Base-by-base conservation (phyloP, 2,329 filamentous ascomycete species). In the Penicillium sp. region DNA sequence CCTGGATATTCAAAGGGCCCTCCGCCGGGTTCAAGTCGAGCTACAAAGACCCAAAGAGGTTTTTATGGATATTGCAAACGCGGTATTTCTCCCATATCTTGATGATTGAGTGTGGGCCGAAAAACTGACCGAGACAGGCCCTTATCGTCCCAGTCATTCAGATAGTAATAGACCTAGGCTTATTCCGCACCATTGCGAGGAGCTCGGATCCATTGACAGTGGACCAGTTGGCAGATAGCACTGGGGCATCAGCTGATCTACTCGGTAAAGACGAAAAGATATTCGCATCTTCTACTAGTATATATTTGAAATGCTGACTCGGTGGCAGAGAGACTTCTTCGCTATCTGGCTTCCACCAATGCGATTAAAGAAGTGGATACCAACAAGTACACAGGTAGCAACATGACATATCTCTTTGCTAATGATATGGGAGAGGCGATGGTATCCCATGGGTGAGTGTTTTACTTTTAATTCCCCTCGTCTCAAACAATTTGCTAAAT, bases 301-400 rank as follows among this genome's bases (percentile, higher is more conserved):
- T 32, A 3, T 13, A 20, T 12, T 27, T 23, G 3, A 3, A 24
- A 39, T 42, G 7, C 48, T 47, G 40, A 44, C 10, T 21, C 2
- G 7, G 13, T 7, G 23, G 10, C 17, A 65, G 63, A 54, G 36
- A 53, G 63, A 10, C n/a, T 69, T 12, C 54, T 67, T 18, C 65
- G 67, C 30, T 64, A 66, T 29, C 46, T 67, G 13, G 60, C 62
- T 2, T 61, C 62, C 3, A 53, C 40, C 12, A 44, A 52, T 8
- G 42, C 60, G 1, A 50, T 65, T 30, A 51, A 45, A 9, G 56
- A 65, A 24, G 37, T 46, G 1, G 45, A 7, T 12, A 15, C 26
- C 4, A 56, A 66, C 10, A 32, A 54, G 8, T 65, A 62, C 15
- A 33, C 41, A 2, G 56, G 57, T 9, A 58, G 49, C 23, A 47